These are phyloP conservation scores for Hypoxylon trugodes DNA, from an alignment of 495 filamentous ascomycete species.

Conservation along the genomic window DNA sequence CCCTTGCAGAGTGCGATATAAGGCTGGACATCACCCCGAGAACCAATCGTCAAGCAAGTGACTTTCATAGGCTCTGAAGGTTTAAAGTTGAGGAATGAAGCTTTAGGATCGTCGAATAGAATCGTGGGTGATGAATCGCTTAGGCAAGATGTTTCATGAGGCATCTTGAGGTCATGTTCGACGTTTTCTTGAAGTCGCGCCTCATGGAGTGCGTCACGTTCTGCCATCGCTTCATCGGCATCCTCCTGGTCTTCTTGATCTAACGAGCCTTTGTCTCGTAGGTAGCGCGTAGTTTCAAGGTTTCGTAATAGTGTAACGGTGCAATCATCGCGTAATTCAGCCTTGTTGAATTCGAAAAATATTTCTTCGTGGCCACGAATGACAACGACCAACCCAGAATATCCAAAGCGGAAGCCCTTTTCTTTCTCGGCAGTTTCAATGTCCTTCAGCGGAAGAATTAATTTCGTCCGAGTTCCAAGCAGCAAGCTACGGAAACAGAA, in stretches of 20 bases:
- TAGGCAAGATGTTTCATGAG: conserved; percentile 59
- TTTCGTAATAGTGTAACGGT: conserved; percentile 78
- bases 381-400: conserved; percentile 88
- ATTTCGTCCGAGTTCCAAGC: conserved; percentile 89
- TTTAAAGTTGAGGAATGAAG: conserved; percentile 95
- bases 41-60: conserved; percentile 95
- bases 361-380: conserved; percentile 95
- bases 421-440: conserved; percentile 95
- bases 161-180: conserved; percentile 66
- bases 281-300: conserved; percentile 74
- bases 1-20: conserved; percentile 97
- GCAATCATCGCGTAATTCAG: conserved; percentile 87
- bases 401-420: conserved; percentile 92
- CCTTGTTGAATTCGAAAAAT: conserved; percentile 89
- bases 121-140: conserved; percentile 70
- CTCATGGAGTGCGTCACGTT: conserved; percentile 82
- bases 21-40: conserved; percentile 94
- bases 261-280: conserved; percentile 75
- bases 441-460: conserved; percentile 90
- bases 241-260: conserved; percentile 73
- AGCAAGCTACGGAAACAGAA: conserved; percentile 95
- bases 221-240: conserved; percentile 79
- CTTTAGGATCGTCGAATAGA: conserved; percentile 88
- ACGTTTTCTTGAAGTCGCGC: conserved; percentile 71
- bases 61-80: conserved; percentile 82